phyloP scores from a whole-genome alignment of 2,329 filamentous ascomycete genomes.

The Magnaporthiopsis rhizophila region DNA sequence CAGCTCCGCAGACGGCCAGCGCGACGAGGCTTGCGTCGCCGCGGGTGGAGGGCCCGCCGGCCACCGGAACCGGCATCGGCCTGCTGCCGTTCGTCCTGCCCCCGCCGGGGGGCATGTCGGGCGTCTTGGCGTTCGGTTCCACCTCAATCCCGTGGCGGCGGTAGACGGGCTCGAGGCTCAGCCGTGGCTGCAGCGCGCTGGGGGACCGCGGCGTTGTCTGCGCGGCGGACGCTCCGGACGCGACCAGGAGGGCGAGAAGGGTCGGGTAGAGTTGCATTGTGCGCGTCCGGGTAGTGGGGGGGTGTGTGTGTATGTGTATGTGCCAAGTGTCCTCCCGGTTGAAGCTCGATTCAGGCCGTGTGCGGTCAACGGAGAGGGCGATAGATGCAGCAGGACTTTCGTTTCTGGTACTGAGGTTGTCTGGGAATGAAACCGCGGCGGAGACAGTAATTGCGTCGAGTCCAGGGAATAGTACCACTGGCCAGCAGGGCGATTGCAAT shows the following conservation, averaged over 20 bases:
- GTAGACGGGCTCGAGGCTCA: neutral
- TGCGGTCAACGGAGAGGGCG: too few species aligned
- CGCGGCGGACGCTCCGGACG: neutral
- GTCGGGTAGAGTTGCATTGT: neutral
- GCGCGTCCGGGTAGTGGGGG: too few species aligned
- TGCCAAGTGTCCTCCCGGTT: too few species aligned
- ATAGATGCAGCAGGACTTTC: too few species aligned
- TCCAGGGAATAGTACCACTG: neutral
- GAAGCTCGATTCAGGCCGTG: too few species aligned
- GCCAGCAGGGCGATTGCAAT: neutral
- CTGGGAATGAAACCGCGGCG: too few species aligned
- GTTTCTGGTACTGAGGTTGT: neutral
- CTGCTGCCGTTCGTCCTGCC: neutral
- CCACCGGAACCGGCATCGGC: neutral
- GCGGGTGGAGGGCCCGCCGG: neutral
- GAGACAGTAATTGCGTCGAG: neutral
- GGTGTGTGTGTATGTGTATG: too few species aligned
- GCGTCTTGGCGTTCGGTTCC: too few species aligned
- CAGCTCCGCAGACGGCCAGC: neutral
- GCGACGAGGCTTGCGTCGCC: neutral
- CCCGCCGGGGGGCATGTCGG: neutral
- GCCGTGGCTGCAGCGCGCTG: neutral
- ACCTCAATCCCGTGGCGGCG: neutral
- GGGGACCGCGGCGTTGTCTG: neutral
- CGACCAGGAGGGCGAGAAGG: neutral